Conservation (phyloP, 192 early-diverging fungal species). For the Spinellus fusiger region DNA sequence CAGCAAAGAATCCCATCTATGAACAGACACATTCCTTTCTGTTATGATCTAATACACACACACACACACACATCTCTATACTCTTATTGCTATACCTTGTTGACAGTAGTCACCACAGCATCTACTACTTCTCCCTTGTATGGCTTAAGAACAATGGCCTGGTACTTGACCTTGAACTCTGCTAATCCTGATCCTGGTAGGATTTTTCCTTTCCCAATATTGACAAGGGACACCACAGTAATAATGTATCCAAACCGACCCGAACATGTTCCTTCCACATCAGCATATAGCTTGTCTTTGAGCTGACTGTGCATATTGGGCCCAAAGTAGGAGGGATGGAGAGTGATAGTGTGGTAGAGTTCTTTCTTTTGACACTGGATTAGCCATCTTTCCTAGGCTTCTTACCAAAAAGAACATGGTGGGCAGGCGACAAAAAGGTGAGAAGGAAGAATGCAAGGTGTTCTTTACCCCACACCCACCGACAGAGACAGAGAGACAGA, state of each 20-base stretch:
- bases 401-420: conserved; percentile 4
- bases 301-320: conserved; percentile 73
- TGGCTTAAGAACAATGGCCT: conserved; percentile 95
- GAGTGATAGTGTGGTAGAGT: conserved; percentile 86
- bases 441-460: not conserved
- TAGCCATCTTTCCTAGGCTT: not conserved
- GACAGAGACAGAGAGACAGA: too few species aligned
- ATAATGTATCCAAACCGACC: conserved; percentile 93
- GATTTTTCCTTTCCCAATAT: conserved; percentile 77
- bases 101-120: conserved; percentile 83
- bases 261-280: conserved; percentile 93
- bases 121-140: conserved; percentile 97
- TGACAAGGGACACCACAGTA: conserved; percentile 75
- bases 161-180: conserved; percentile 88
- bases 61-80: conserved; percentile 79
- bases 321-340: conserved; percentile 92
- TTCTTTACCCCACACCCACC: not conserved
- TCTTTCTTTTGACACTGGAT: conserved; percentile 54
- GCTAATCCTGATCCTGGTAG: conserved; percentile 75
- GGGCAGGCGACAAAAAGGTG: not conserved
- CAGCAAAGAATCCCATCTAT: conserved; percentile 91
- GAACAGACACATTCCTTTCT: conserved; percentile 18
- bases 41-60: conserved; percentile 86
- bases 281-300: conserved; percentile 77
- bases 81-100: conserved; percentile 54